Percentiles rank a stretch among this genome's conserved stretches.
These are phyloP conservation scores for Erigeron canadensis DNA, from an alignment of 129 eudicot species.

Conservation along the genomic window DNA sequence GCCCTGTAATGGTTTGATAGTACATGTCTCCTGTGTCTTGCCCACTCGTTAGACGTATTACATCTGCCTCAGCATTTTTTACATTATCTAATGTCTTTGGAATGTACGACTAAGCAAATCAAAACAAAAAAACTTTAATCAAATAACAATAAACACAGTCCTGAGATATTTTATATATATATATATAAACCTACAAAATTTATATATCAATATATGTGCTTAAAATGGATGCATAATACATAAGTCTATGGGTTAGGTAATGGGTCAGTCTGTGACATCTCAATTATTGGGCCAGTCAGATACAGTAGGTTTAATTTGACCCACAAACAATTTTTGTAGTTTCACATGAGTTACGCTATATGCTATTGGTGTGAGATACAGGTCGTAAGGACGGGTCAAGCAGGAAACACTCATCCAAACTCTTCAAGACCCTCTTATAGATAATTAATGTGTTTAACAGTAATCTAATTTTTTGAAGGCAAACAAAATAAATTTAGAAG, in stretches of 20 bases:
- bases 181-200: not conserved
- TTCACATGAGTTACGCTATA: not conserved
- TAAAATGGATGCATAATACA: not conserved
- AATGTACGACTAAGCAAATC: slow-evolving; percentile 62
- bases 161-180: not conserved
- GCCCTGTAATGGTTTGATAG: slow-evolving; percentile 83
- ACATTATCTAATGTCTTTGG: slow-evolving; percentile 88
- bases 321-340: not conserved
- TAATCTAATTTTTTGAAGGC: not conserved
- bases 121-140: not conserved
- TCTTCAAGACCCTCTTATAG: not conserved
- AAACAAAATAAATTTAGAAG: not conserved
- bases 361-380: not conserved
- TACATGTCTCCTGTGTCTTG: slow-evolving; percentile 84
- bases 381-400: not conserved
- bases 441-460: no score
- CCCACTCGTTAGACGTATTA: slow-evolving; percentile 68
- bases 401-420: not conserved
- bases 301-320: not conserved
- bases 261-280: not conserved
- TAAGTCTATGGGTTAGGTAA: not conserved
- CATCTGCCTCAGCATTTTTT: slow-evolving; percentile 81
- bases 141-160: not conserved
- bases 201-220: not conserved
- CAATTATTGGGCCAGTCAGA: not conserved